Evolutionary conservation across 306 rosid genomes (phyloP).

Genomic region (Carpinus viminea): DNA sequence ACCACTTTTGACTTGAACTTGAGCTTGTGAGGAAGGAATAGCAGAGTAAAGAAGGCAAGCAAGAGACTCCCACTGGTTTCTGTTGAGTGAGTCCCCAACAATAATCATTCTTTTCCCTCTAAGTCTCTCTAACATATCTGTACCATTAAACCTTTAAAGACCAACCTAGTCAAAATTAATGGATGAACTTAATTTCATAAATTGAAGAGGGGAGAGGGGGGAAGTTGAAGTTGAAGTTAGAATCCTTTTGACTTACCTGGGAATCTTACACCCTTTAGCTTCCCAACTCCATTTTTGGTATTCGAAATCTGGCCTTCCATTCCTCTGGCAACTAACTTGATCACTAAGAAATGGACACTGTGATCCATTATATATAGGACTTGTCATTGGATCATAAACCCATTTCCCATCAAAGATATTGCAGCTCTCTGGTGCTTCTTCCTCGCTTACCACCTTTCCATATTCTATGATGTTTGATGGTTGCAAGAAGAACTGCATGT

Average conservation of each 20-base stretch:
- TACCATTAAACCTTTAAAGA: conserved; percentile 35
- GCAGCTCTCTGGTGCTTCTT: conserved; percentile 23
- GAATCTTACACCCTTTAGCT: conserved; percentile 38
- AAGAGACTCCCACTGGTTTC: conserved; percentile 55
- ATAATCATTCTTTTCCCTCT: conserved; percentile 45
- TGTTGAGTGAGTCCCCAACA: conserved; percentile 55
- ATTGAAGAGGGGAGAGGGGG: neutral
- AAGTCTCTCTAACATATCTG: conserved; percentile 42
- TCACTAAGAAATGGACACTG: conserved; percentile 51
- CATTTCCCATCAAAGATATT: conserved; percentile 46
- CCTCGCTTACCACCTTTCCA: neutral
- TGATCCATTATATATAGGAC: conserved; percentile 31
- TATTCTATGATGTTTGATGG: neutral
- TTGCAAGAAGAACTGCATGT: conserved; percentile 4
- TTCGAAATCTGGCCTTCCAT: conserved; percentile 45
- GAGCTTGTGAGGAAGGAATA: conserved; percentile 31
- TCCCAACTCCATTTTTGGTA: conserved; percentile 55
- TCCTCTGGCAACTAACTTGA: conserved; percentile 48
- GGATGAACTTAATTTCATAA: too few relatives aligned
- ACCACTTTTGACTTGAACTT: conserved; percentile 23
- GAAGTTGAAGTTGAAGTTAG: neutral
- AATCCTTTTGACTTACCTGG: conserved; percentile 28
- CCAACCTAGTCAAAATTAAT: neutral
- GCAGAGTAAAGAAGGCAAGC: conserved; percentile 50
- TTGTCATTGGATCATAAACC: conserved; percentile 35